Base-by-base conservation (phyloP, 2,329 filamentous ascomycete species). In the Penicillium sp. region DNA sequence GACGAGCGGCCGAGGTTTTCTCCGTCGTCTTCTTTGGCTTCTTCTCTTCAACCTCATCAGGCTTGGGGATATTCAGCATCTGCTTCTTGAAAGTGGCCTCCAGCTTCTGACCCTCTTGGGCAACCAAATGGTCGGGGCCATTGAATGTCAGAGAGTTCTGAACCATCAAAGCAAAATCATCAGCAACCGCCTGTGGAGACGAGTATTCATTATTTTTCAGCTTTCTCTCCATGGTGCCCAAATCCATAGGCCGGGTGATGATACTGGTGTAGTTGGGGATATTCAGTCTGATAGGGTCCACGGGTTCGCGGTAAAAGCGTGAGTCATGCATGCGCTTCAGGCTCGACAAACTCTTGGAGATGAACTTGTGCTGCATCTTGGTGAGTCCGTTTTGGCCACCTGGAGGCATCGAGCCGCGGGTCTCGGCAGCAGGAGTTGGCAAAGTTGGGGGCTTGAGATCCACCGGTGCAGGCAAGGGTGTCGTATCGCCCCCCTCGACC, bases 291-390 rank as follows among this genome's bases (percentile, higher is more conserved):
- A 93, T 76, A 36, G 81, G 83, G 68, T 89, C 82, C 7, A 97
- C 94, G 0, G 94, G 87, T 39, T 85, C 81, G 58, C 84, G 81
- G 76, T 96, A 97, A 49, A 87, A 82, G 6, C 76, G 74, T 2
- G 93, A 89, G 54, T 86, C 84, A 69, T 93, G 90, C 43, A 90
- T 92, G 73, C 95, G 94, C 76, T 95, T 95, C 51, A 93, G 60
- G 56, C 60, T 74, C 52, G 68, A 65, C 24, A 77, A 56, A n/a
- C 60, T 64, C 58, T 73, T 74, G 5, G 63, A 54, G 29, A 77
- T 57, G 46, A 73, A 74, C 52, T 75, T 77, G 46, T 74, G 70
- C 52, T 76, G 75, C 47, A 73, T 54, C 46, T 72, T 72, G 2
- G 73, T 76, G 34, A 77, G 68, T n/a, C 61, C 51, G 9, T 57